Percentiles rank a stretch among this genome's conserved stretches.
phyloP scores from a whole-genome alignment of 805 yeast genomes.

The Kodamaea sagamina region DNA sequence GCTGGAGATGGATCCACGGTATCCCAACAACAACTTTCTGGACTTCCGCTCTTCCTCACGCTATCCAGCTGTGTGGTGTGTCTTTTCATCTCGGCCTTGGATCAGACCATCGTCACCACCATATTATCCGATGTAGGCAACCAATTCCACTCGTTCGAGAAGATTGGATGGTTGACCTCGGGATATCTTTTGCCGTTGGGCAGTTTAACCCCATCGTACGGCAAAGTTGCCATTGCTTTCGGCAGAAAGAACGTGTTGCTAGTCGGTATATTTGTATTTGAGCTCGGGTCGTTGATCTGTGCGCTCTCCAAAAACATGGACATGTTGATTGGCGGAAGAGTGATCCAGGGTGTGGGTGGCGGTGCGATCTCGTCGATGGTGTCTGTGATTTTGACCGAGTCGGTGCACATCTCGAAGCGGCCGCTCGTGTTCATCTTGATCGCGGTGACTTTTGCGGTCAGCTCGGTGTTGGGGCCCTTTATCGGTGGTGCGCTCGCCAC shows the following conservation, averaged over 20 bases:
- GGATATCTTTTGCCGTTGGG: conserved; percentile 59
- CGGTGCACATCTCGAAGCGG: conserved; percentile 46
- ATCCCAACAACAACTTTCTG: conserved; percentile 36
- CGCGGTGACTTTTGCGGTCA: conserved; percentile 48
- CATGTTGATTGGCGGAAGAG: conserved; percentile 70
- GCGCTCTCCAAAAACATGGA: conserved; percentile 58
- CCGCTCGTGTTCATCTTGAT: conserved; percentile 40
- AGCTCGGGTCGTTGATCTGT: conserved; percentile 60
- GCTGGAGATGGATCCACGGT: conserved; percentile 46
- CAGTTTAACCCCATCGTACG: conserved; percentile 56
- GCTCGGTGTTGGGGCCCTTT: conserved; percentile 62
- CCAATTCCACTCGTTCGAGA: conserved; percentile 50
- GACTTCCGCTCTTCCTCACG: conserved; percentile 27
- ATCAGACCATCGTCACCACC: conserved; percentile 60
- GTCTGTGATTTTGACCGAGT: conserved; percentile 58
- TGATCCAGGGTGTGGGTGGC: conserved; percentile 70
- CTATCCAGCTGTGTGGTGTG: conserved; percentile 30
- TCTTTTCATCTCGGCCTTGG: conserved; percentile 50
- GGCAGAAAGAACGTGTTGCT: conserved; percentile 57
- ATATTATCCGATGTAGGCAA: conserved; percentile 51
- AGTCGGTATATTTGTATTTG: conserved; percentile 53
- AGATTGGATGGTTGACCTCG: conserved; percentile 60
- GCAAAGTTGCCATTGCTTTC: conserved; percentile 54
- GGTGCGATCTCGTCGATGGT: conserved; percentile 64
- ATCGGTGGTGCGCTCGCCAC: conserved; percentile 67